Evolutionary conservation across 306 rosid species (phyloP).

Genomic region (Fagus crenata): DNA sequence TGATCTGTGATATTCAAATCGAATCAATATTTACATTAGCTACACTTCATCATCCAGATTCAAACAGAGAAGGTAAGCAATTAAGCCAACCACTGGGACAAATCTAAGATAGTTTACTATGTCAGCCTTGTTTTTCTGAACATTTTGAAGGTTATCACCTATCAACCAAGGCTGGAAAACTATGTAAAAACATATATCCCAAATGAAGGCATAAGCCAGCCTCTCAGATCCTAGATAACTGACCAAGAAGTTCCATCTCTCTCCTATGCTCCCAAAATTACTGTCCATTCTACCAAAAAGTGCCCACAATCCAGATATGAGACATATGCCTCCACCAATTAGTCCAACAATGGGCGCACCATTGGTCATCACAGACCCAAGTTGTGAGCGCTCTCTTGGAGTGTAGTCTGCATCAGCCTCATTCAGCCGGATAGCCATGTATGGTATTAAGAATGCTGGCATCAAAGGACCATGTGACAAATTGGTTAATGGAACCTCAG

Average conservation of each 20-base stretch:
- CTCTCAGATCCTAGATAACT: constrained; percentile 79
- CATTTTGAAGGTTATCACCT: constrained; percentile 74
- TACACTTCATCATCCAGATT: constrained; percentile 45
- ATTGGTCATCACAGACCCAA: constrained; percentile 62
- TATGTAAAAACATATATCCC: constrained; percentile 80
- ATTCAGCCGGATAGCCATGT: constrained; percentile 91
- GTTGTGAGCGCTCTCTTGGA: constrained; percentile 51
- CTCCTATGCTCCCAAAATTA: constrained; percentile 64
- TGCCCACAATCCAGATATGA: constrained; percentile 68
- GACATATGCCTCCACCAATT: constrained; percentile 62
- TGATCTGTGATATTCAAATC: neutral
- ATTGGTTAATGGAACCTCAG: constrained; percentile 4
- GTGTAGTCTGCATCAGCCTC: constrained; percentile 39
- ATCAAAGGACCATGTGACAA: constrained; percentile 20
- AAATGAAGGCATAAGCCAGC: constrained; percentile 87
- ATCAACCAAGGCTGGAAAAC: constrained; percentile 94
- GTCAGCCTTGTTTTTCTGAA: constrained; percentile 51
- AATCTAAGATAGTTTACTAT: constrained; percentile 62
- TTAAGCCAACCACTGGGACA: constrained; percentile 74
- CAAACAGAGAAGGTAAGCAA: constrained; percentile 73
- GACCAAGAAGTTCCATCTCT: constrained; percentile 74
- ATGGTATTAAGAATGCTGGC: constrained; percentile 87
- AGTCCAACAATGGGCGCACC: constrained; percentile 69
- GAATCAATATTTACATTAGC: neutral
- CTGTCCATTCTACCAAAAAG: constrained; percentile 61